Percentiles rank a stretch among this genome's conserved stretches.
These are phyloP conservation scores for Lanmaoa rubissima DNA, from an alignment of 768 basidiomycete species.

Conservation along the genomic window DNA sequence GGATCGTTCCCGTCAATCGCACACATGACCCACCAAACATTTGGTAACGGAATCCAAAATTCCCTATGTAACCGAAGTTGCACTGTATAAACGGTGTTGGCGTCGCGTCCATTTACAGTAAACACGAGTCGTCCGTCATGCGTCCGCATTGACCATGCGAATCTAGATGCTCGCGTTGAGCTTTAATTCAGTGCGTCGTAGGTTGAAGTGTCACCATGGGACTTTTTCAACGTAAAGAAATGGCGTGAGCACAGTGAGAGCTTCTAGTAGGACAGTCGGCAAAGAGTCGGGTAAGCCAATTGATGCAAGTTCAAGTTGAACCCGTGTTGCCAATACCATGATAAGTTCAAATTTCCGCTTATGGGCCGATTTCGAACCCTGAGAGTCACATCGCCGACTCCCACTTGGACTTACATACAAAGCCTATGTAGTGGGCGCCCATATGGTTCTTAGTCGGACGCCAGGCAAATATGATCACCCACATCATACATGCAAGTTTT, in stretches of 20 bases:
- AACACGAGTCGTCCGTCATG: background rate
- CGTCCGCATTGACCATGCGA: background rate
- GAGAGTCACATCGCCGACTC: background rate
- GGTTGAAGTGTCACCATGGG: background rate
- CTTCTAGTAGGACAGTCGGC: background rate
- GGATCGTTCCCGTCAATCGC: slow-evolving; percentile 5
- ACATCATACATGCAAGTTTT: background rate
- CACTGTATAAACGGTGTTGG: background rate
- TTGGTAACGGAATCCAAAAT: slow-evolving; percentile 4
- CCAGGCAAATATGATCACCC: background rate
- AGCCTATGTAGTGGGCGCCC: background rate
- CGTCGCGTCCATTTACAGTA: background rate
- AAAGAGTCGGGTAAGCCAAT: background rate
- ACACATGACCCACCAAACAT: slow-evolving; percentile 3
- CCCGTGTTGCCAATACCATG: background rate
- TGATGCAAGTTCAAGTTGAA: background rate
- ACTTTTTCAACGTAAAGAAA: background rate
- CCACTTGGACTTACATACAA: background rate
- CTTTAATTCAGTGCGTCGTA: background rate
- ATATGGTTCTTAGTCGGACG: background rate
- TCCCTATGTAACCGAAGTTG: background rate
- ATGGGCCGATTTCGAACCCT: background rate
- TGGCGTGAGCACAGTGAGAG: too few relatives aligned
- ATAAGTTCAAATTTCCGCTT: background rate
- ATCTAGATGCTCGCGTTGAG: background rate